phyloP scores from a whole-genome alignment of 1,284 basidiomycete species.

The Cronartium ribicola region DNA sequence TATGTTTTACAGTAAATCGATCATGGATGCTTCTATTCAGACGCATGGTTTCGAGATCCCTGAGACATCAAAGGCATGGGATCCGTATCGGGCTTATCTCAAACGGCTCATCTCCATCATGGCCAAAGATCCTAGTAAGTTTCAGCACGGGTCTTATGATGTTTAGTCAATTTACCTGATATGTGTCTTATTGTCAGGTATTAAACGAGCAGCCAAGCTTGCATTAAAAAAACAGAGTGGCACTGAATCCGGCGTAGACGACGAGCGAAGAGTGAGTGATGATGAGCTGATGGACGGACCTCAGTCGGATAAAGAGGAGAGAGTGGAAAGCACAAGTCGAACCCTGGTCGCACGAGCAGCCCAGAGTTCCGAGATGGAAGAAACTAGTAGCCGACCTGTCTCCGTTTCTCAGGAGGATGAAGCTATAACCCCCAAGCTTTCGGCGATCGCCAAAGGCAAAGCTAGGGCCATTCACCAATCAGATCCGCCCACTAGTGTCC shows the following conservation, averaged over 20 bases:
- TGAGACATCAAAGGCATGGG: conserved; percentile 47
- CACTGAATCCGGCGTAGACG: not conserved
- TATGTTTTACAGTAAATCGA: conserved; percentile 44
- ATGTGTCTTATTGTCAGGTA: conserved; percentile 12
- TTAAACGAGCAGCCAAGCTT: conserved; percentile 39
- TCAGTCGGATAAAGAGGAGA: not conserved
- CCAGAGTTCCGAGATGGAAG: not conserved
- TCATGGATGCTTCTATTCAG: conserved; percentile 46
- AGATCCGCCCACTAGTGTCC: not conserved
- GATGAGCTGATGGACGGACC: not conserved
- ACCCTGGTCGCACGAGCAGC: not conserved
- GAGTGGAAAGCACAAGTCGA: not conserved
- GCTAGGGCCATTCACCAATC: not conserved
- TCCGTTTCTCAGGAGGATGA: not conserved
- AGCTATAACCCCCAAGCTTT: not conserved
- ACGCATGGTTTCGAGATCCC: conserved; percentile 47
- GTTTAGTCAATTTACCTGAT: not conserved
- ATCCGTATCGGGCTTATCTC: conserved; percentile 49
- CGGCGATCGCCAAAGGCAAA: conserved; percentile 1
- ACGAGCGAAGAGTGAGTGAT: not conserved
- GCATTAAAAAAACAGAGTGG: conserved; percentile 29
- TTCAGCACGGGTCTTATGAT: not conserved
- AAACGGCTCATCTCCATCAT: conserved; percentile 48
- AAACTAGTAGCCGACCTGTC: not conserved
- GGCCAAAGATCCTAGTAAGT: conserved; percentile 45